These are phyloP conservation scores for Sanghuangporus sanghuang DNA, from an alignment of 1,284 basidiomycete species.

Conservation along the genomic window DNA sequence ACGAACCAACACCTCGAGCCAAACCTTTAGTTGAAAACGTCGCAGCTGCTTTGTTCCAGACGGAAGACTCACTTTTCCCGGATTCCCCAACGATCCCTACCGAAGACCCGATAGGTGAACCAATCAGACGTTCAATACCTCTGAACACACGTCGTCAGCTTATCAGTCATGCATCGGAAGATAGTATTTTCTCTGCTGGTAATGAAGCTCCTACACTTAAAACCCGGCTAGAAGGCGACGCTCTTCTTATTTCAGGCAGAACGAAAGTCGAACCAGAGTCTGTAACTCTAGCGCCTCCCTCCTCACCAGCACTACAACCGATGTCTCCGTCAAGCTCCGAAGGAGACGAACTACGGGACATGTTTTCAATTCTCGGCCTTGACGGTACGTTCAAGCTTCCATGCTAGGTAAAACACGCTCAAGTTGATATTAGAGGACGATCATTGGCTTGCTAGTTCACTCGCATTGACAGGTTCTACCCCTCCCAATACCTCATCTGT, in stretches of 20 bases:
- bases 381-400: slow-evolving; percentile 24
- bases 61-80: slow-evolving; percentile 13
- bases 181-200: slow-evolving; percentile 33
- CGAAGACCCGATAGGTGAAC: background rate
- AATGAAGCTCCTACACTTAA: slow-evolving; percentile 28
- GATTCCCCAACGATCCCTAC: background rate
- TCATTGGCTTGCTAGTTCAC: background rate
- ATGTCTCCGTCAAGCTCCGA: slow-evolving; percentile 17
- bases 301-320: slow-evolving; percentile 3
- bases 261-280: slow-evolving; percentile 5
- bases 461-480: background rate
- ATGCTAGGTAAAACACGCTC: background rate
- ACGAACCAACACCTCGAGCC: slow-evolving; percentile 14
- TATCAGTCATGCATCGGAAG: slow-evolving; percentile 26
- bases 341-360: slow-evolving; percentile 26
- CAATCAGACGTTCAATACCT: background rate
- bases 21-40: background rate
- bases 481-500: background rate
- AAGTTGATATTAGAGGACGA: background rate
- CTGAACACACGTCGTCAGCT: background rate
- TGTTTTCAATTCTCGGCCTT: slow-evolving; percentile 29
- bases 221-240: slow-evolving; percentile 5
- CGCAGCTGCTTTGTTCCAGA: background rate
- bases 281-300: slow-evolving; percentile 2
- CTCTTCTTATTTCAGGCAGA: background rate